phyloP scores from a whole-genome alignment of 1,284 basidiomycete genomes.

The Entoloma clypeatum region DNA sequence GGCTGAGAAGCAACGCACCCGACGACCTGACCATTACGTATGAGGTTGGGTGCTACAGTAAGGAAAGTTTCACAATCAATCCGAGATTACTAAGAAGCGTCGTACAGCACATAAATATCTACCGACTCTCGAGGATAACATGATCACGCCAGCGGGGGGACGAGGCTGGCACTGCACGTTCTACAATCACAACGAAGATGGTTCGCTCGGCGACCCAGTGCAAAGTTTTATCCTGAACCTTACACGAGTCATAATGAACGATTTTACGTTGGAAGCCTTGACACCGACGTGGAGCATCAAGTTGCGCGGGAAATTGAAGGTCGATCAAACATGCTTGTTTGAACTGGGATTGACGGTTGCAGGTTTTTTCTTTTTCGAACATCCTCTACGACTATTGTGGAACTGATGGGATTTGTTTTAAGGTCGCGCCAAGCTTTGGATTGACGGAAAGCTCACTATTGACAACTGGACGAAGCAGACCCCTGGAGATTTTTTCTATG shows the following conservation, averaged over 20 bases:
- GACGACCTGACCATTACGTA: slow-evolving; percentile 45
- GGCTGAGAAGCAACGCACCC: slow-evolving; percentile 46
- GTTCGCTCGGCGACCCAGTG: slow-evolving; percentile 41
- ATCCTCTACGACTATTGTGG: slow-evolving; percentile 2
- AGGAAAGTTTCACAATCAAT: slow-evolving; percentile 12
- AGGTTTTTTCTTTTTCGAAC: slow-evolving; percentile 27
- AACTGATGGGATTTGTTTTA: too few species aligned
- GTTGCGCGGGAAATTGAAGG: slow-evolving; percentile 41
- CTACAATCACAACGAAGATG: slow-evolving; percentile 49
- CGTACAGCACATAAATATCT: slow-evolving; percentile 58
- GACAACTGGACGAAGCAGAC: slow-evolving; percentile 70
- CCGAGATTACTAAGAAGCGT: background rate
- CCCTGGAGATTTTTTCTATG: slow-evolving; percentile 67
- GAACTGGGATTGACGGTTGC: slow-evolving; percentile 57
- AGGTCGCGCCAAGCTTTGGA: slow-evolving; percentile 58
- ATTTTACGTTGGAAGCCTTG: slow-evolving; percentile 54
- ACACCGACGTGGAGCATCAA: slow-evolving; percentile 49
- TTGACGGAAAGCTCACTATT: slow-evolving; percentile 58
- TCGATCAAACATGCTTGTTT: slow-evolving; percentile 40
- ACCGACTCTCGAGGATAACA: slow-evolving; percentile 52
- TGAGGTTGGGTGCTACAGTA: slow-evolving; percentile 59
- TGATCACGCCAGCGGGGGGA: slow-evolving; percentile 47
- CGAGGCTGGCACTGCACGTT: slow-evolving; percentile 62
- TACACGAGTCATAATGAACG: slow-evolving; percentile 63
- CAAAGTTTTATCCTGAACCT: slow-evolving; percentile 51